Base-by-base conservation (phyloP, 2,329 filamentous ascomycete species). In the Blastomyces percursus region DNA sequence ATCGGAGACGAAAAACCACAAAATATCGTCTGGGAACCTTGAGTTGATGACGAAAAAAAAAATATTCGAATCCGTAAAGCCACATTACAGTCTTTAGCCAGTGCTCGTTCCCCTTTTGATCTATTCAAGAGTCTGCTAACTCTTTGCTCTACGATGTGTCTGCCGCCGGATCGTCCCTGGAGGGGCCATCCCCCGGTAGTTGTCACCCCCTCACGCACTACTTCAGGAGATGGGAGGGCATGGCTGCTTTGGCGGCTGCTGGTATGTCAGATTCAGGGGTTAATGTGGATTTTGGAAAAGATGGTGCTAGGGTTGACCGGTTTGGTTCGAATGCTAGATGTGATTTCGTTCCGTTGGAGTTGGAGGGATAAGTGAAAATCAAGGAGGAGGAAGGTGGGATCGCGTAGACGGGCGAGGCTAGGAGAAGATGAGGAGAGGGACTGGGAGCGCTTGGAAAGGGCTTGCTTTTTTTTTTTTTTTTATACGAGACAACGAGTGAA, bases 1-100 rank as follows among this genome's bases (percentile, higher is more conserved):
- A 24, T 56, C 60, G 9, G 27, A 27, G 8, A 21, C 35, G 6
- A 46, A 40, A 24, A 40, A 19, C 32, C 8, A 16, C 16, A 56
- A 56, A 44, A 46, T 68, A 2, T 66, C 64, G 0, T 64, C 67
- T 1, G 44, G 55, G 27, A 59, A 66, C 1, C 60, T 73, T 14
- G 60, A 59, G 11, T 46, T 42, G 4, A 54, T 62, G 32, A 50
- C 72, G 1, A 44, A 21, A 5, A 16, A 44, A 21, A 5, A 16
- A 21, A 4, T n/a, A 69, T 32, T 8, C 16, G 5, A 62, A 58
- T 9, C 59, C 62, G 46, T 61, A 44, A 2, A 51, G 21, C 24
- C 38, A 19, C 12, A 12, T 56, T 30, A 48, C 27, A 0, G 44
- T 24, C 12, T 51, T 27, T 21, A 21, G 48, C 48, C 30, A 27